A percentile compares a stretch with the other conserved stretches of the same genome.
These are phyloP conservation scores for Neohortaea acidophila DNA, from an alignment of 495 filamentous ascomycete genomes.

Conservation along the genomic window DNA sequence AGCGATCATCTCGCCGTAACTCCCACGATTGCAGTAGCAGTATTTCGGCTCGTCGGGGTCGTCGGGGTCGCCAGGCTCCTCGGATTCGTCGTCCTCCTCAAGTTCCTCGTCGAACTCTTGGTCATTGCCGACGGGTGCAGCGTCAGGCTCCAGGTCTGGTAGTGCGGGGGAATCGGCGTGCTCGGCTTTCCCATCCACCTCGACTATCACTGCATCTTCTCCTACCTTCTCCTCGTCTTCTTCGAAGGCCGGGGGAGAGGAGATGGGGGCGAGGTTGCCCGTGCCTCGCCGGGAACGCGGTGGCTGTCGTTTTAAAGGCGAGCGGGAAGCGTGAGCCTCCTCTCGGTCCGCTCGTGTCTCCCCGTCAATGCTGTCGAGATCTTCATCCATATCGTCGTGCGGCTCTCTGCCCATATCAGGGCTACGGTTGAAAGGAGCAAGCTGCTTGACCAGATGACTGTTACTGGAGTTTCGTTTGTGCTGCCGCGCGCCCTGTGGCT, in stretches of 20 bases:
- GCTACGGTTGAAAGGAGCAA: slow-evolving; percentile 18
- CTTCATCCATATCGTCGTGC: slow-evolving; percentile 4
- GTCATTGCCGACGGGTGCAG: not conserved
- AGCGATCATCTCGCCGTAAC: slow-evolving; percentile 96
- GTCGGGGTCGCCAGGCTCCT: slow-evolving; percentile 49
- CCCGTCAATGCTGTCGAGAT: not conserved
- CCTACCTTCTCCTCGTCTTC: not conserved
- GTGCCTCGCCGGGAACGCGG: too few relatives aligned
- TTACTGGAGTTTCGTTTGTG: slow-evolving; percentile 13
- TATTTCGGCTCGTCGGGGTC: slow-evolving; percentile 76
- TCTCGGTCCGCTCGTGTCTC: too few relatives aligned
- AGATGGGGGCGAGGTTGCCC: too few relatives aligned
- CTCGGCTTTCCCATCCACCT: not conserved
- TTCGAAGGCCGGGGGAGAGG: too few relatives aligned
- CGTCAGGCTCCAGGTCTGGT: not conserved
- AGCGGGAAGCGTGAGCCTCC: too few relatives aligned
- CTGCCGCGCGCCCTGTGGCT: not conserved
- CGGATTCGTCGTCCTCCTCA: slow-evolving; percentile 32
- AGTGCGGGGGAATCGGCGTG: not conserved
- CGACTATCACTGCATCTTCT: not conserved
- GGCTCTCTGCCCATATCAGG: slow-evolving; percentile 12
- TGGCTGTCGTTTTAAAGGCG: too few relatives aligned
- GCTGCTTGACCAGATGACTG: slow-evolving; percentile 16
- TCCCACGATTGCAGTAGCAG: slow-evolving; percentile 84
- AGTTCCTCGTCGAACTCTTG: not conserved